phyloP scores from a whole-genome alignment of 176 grass and related monocot species.

The Phyllostachys edulis region DNA sequence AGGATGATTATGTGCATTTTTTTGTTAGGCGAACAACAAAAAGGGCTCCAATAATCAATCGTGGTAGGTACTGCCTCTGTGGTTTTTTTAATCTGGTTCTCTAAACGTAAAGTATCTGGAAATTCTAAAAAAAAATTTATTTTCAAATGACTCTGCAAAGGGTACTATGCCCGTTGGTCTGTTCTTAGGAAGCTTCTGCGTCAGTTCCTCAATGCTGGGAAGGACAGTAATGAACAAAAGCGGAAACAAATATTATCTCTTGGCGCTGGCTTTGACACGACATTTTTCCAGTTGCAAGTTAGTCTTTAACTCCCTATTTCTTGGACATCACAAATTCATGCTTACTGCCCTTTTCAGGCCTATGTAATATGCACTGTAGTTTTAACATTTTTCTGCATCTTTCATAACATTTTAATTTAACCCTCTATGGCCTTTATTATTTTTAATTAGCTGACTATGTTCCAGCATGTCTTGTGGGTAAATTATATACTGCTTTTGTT shows the following conservation, averaged over 20 bases:
- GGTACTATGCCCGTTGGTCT: constrained; percentile 89
- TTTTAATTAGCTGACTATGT: neutral
- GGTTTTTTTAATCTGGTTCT: neutral
- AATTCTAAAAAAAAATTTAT: too few relatives aligned
- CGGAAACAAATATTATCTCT: constrained; percentile 86
- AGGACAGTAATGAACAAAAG: constrained; percentile 33
- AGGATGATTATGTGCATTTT: constrained; percentile 90
- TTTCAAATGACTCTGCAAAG: constrained; percentile 40
- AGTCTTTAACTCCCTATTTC: constrained; percentile 16
- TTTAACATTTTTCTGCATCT: neutral
- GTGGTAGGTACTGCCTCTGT: constrained; percentile 28
- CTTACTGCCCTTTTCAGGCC: neutral
- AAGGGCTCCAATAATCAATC: constrained; percentile 94
- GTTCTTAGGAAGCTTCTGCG: constrained; percentile 75
- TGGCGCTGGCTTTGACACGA: constrained; percentile 94
- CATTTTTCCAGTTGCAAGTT: constrained; percentile 91
- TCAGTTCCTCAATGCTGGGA: constrained; percentile 64
- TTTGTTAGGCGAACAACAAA: constrained; percentile 74
- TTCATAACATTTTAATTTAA: neutral
- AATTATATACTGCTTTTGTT: constrained; percentile 4
- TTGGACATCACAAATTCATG: neutral
- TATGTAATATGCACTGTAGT: neutral
- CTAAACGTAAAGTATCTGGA: neutral
- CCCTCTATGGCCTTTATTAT: neutral
- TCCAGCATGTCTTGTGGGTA: neutral